Conservation (phyloP, 495 filamentous ascomycete species). For the Xylaria grammica region DNA sequence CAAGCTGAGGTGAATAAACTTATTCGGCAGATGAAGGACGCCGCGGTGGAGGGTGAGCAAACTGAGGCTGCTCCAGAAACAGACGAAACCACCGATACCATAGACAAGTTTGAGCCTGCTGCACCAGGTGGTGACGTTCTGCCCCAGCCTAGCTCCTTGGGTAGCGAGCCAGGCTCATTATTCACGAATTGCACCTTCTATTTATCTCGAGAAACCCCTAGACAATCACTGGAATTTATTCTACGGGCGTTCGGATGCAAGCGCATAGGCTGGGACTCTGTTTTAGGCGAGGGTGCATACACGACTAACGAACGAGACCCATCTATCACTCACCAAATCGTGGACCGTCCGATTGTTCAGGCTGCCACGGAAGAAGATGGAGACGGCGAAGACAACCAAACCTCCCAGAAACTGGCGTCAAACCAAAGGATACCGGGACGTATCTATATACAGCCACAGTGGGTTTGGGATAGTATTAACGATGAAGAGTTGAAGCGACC, state of each 20-base stretch:
- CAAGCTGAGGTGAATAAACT: constrained; percentile 62
- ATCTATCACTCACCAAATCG: constrained; percentile 92
- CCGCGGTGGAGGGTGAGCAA: constrained; percentile 48
- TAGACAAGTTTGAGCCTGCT: constrained; percentile 86
- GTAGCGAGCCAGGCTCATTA: constrained; percentile 64
- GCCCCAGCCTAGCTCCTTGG: constrained; percentile 73
- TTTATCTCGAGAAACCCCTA: constrained; percentile 90
- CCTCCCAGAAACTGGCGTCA: constrained; percentile 54
- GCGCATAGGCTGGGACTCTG: constrained; percentile 89
- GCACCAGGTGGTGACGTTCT: constrained; percentile 83
- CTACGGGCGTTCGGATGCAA: constrained; percentile 95
- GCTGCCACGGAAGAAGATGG: constrained; percentile 63
- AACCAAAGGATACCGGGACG: constrained; percentile 80
- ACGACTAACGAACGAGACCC: constrained; percentile 85
- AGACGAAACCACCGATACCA: constrained; percentile 62
- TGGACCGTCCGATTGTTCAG: constrained; percentile 80
- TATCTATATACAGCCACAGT: constrained; percentile 94
- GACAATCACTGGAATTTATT: constrained; percentile 90
- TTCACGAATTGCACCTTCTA: constrained; percentile 90
- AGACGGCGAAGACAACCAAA: constrained; percentile 62
- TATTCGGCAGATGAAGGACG: constrained; percentile 55
- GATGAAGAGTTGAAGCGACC: constrained; percentile 83
- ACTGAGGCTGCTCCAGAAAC: constrained; percentile 56
- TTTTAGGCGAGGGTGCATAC: constrained; percentile 89
- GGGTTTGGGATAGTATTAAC: constrained; percentile 97